Evolutionary conservation across 495 filamentous ascomycete species (phyloP).

Genomic region (Penicillium pancosmium): DNA sequence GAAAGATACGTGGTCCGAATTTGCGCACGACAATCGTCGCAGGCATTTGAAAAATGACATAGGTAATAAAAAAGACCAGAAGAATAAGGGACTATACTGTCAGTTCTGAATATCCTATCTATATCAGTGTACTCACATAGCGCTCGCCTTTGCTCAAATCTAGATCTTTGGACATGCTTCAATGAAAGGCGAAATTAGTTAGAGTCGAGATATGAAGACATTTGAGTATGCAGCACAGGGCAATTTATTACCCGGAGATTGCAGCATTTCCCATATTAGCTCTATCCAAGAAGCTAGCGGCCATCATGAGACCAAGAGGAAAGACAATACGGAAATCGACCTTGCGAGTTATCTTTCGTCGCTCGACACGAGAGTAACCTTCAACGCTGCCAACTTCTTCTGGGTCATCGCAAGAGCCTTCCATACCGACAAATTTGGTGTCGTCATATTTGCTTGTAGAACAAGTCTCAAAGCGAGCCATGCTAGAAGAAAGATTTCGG

Average conservation of each 20-base stretch:
- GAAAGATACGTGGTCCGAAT: slow-evolving; percentile 13
- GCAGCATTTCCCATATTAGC: slow-evolving; percentile 3
- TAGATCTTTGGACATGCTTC: background rate
- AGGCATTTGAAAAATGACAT: slow-evolving; percentile 14
- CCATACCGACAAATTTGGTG: background rate
- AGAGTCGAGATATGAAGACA: background rate
- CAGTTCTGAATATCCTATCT: background rate
- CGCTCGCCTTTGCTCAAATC: background rate
- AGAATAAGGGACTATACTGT: slow-evolving; percentile 7
- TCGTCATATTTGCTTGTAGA: background rate
- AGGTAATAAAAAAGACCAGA: slow-evolving; percentile 14
- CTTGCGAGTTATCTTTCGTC: background rate
- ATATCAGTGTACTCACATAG: slow-evolving; percentile 2
- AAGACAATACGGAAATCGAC: background rate
- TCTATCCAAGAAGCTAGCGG: slow-evolving; percentile 2
- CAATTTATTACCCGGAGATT: background rate
- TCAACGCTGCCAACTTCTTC: background rate
- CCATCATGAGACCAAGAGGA: background rate
- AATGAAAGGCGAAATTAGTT: background rate
- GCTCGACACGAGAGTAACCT: background rate
- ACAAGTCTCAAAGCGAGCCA: background rate
- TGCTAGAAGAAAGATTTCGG: background rate
- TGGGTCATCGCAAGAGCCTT: background rate
- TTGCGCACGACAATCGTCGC: slow-evolving; percentile 5
- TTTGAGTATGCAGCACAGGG: background rate